Percentiles rank a stretch among this genome's conserved stretches.
These are phyloP conservation scores for Nicotiana sylvestris DNA, from an alignment of 257 asterid species.

Conservation along the genomic window DNA sequence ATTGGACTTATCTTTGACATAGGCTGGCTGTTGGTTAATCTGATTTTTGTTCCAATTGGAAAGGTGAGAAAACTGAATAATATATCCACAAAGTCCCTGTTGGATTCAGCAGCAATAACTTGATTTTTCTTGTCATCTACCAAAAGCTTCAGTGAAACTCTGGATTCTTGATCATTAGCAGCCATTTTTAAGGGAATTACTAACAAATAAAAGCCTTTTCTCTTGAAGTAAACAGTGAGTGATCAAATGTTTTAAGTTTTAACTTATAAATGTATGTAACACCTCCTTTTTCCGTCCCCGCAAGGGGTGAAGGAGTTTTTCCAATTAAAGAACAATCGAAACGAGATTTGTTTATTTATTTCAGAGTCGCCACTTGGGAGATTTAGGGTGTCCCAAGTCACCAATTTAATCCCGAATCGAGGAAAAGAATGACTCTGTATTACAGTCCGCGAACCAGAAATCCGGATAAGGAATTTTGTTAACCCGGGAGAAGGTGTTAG, in stretches of 20 bases:
- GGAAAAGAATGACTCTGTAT: too few relatives aligned
- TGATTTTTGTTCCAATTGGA: neutral
- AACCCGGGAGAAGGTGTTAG: too few relatives aligned
- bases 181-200: neutral
- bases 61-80: conserved; percentile 3
- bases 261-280: too few relatives aligned
- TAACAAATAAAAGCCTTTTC: neutral
- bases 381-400: too few relatives aligned
- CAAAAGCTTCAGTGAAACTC: neutral
- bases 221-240: neutral
- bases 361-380: too few relatives aligned
- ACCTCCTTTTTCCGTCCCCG: too few relatives aligned
- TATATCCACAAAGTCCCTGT: conserved; percentile 2
- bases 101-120: conserved; percentile 1
- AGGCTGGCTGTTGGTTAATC: neutral
- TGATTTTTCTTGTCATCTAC: neutral
- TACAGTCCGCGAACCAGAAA: too few relatives aligned
- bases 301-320: too few relatives aligned
- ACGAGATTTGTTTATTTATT: too few relatives aligned
- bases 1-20: neutral
- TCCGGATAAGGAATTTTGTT: too few relatives aligned
- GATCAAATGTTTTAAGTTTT: neutral
- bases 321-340: too few relatives aligned
- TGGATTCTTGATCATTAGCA: neutral
- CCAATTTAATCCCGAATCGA: too few relatives aligned